A percentile compares a stretch with the other conserved stretches of the same genome.
Conservation (phyloP, 2,329 filamentous ascomycete genomes). For the Byssochlamys sp. region DNA sequence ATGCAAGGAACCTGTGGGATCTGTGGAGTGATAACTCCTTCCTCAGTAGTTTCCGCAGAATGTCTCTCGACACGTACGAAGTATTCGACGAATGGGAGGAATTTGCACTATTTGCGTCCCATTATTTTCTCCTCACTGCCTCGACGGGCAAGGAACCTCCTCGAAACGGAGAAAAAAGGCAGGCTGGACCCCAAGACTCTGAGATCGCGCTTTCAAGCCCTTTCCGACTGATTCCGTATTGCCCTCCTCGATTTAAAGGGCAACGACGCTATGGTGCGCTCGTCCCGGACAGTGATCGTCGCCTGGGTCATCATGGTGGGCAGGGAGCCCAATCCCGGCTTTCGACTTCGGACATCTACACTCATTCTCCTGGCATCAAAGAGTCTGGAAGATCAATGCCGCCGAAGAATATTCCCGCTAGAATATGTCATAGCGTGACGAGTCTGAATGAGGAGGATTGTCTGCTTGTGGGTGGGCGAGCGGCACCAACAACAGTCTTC, state of each 20-base stretch:
- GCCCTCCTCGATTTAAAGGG: conserved; percentile 29
- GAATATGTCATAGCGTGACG: conserved; percentile 71
- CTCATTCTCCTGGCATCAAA: conserved; percentile 39
- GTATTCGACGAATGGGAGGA: conserved; percentile 96
- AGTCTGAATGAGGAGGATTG: conserved; percentile 49
- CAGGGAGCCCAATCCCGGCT: conserved; percentile 39
- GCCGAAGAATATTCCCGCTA: conserved; percentile 23
- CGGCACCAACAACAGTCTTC: conserved; percentile 61
- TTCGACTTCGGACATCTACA: conserved; percentile 38
- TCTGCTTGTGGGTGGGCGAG: conserved; percentile 66
- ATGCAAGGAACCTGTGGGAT: conserved; percentile 66
- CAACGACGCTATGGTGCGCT: conserved; percentile 54
- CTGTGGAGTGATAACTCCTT: conserved; percentile 66
- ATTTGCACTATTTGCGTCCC: conserved; percentile 71
- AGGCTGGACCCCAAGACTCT: background rate
- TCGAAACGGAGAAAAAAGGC: background rate
- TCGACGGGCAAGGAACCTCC: conserved; percentile 24
- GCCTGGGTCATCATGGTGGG: conserved; percentile 33
- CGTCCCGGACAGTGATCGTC: conserved; percentile 28
- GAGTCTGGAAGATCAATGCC: conserved; percentile 38
- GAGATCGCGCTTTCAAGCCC: background rate
- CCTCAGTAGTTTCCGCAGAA: conserved; percentile 51
- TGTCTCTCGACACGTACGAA: conserved; percentile 59
- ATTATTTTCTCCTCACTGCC: conserved; percentile 72
- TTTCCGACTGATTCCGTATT: conserved; percentile 13